Conservation (phyloP, 352 stramenopile genomes). For the Phytopythium montanum region DNA sequence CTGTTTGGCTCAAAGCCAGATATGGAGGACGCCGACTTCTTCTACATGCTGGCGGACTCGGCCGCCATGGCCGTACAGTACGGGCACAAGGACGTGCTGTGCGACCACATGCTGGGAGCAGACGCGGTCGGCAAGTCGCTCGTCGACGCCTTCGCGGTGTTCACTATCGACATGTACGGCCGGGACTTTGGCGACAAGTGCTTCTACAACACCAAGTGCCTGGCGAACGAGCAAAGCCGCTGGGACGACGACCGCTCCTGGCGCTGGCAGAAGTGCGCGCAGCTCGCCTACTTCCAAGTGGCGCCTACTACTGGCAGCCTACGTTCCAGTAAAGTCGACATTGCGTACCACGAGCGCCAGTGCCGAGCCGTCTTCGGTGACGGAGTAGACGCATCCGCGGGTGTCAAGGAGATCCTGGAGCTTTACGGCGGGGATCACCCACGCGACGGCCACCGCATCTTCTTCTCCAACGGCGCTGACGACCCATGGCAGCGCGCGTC, state of each 20-base stretch:
- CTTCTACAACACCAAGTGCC: conserved; percentile 83
- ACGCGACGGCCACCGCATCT: conserved; percentile 62
- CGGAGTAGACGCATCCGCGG: conserved; percentile 47
- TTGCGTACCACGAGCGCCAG: conserved; percentile 80
- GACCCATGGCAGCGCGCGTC: conserved; percentile 86
- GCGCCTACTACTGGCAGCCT: conserved; percentile 58
- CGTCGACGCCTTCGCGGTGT: conserved; percentile 69
- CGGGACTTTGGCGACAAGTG: conserved; percentile 66
- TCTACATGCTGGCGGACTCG: conserved; percentile 89
- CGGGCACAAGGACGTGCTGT: conserved; percentile 80
- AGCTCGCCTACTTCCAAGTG: conserved; percentile 87
- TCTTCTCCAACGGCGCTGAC: conserved; percentile 81
- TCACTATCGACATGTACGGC: conserved; percentile 80
- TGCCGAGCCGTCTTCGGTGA: conserved; percentile 73
- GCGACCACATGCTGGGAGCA: conserved; percentile 44
- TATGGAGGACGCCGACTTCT: conserved; percentile 75
- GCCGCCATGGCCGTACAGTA: conserved; percentile 89
- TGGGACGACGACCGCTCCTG: conserved; percentile 82
- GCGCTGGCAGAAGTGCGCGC: conserved; percentile 85
- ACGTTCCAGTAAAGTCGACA: conserved; percentile 56
- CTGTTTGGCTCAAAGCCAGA: conserved; percentile 53
- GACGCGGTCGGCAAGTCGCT: conserved; percentile 49
- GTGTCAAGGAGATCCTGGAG: conserved; percentile 57
- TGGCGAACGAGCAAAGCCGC: conserved; percentile 37
- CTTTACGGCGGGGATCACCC: conserved; percentile 77